Evolutionary conservation across 331 rosid genomes (phyloP), one percentile per base, ranked within the genome.

Genomic region (Acacia pycnantha): DNA sequence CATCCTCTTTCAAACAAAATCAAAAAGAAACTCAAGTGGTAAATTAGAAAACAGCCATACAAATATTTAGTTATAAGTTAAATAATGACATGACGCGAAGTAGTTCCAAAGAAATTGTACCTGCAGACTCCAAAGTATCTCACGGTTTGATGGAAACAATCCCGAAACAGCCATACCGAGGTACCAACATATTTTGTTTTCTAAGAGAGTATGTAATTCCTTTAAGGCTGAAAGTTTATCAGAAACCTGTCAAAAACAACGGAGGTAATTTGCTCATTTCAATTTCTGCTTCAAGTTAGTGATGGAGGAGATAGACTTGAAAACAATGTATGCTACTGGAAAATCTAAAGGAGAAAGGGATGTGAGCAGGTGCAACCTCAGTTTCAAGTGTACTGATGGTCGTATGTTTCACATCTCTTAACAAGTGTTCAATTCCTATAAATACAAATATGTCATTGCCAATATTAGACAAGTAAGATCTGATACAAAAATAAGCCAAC

Each of bases 381-480:
- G 85, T 84, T 12, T 84, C 90, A 62, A 87, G 90, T 59, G 90
- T 87, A 71, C 90, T 84, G 76, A 84, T 81, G 79, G 84, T 84
- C 61, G 90, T 81, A 84, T 87, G 85, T 61, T 87, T 87, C 47
- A 87, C 90, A 62, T 84, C 90, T 51, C 90, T 84, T 54, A 87
- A 85, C 80, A 87, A 81, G 73, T 87, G 87, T n/a, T 84, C 90
- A 58, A 87, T 85, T 74, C 87, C 87, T 87, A 74, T 76, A 61
- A 69, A 83, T 58, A 68, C 61, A 13, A 86, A 72, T 58, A 71
- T 76, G 62, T 56, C 51, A 46, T 22, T 76, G 71, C n/a, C 21
- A 62, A 43, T 15, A 44, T 27, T 8, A 18, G 11, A 43, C 9
- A 62, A 41, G 37, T 37, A 58, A 31, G 12, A 77, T 41, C 22